Base-by-base conservation (phyloP, 768 basidiomycete genomes). In the Xerocomellus chrysenteron region DNA sequence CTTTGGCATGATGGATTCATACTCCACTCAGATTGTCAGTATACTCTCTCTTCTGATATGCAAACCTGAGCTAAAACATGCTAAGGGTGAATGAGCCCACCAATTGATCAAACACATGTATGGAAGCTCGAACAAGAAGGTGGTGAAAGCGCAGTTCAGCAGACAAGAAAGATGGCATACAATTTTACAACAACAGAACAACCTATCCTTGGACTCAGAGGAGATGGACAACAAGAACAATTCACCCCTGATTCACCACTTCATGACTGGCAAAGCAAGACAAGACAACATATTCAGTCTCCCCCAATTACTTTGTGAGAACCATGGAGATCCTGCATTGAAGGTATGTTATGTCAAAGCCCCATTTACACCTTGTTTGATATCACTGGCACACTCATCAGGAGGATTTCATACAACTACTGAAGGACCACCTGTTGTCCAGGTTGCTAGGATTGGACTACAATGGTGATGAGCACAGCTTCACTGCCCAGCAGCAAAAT, bases 281-380 rank as follows among this genome's bases (percentile, higher is more conserved):
- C 2, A 0, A 2, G 19, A 36, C 28, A 63, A 54, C 4, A 1
- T 19, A 17, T 13, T 59, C 4, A 54, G 26, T 36, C 33, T 64
- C n/a, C 4, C 35, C 37, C 9, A 16, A 14, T 10, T 41, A 3
- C 46, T 54, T 48, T n/a, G 28, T 3, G 47, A 33, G 10, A 5
- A 65, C 61, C 0, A 56, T 59, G 13, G 35, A 54, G 7, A 66
- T 12, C 60, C 45, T 16, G 47, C 71, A 8, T 13, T 51, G 30
- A 51, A 51, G 32, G 41, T 51, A 51, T 10, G 12, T 3, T 33
- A 11, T 11, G 33, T 33, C 33, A 12, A 33, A 33, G 33, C 12
- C 12, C 33, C 33, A 11, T 33, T 33, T 28, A 28, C 33, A 33
- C 33, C 11, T 11, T 33, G 33, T 33, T 33, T 33, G 46, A 33